These are phyloP conservation scores for Wickerhamiella bombiphila DNA, from an alignment of 805 yeast species.

Conservation along the genomic window DNA sequence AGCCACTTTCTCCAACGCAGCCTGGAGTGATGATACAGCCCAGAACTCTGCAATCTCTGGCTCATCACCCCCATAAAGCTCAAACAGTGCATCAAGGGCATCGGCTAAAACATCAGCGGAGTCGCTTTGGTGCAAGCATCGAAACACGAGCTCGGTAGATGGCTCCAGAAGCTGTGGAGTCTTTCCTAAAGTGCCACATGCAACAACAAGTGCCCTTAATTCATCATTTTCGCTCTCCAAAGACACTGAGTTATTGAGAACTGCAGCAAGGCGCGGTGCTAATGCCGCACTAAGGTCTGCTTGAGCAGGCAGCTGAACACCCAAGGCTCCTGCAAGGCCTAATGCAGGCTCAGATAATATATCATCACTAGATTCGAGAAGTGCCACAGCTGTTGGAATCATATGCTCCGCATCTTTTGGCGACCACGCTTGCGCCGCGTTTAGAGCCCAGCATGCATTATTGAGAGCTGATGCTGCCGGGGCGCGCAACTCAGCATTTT, in stretches of 20 bases:
- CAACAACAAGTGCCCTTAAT: neutral
- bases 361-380: conserved; percentile 5
- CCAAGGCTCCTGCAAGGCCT: conserved; percentile 6
- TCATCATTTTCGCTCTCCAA: neutral
- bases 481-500: conserved; percentile 28
- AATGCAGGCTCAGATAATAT: conserved; percentile 2
- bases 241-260: no score
- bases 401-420: conserved; percentile 16
- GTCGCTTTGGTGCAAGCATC: conserved; percentile 10
- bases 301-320: neutral
- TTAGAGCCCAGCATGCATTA: conserved; percentile 29
- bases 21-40: conserved; percentile 37
- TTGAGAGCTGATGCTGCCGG: conserved; percentile 35
- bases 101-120: conserved; percentile 37
- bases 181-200: conserved; percentile 2
- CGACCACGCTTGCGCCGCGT: conserved; percentile 26
- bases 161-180: conserved; percentile 3
- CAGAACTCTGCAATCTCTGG: conserved; percentile 35
- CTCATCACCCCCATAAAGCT: conserved; percentile 60
- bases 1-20: conserved; percentile 29
- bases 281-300: neutral
- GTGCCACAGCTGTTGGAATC: conserved; percentile 15
- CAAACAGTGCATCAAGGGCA: conserved; percentile 52
- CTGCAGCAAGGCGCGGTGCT: neutral
- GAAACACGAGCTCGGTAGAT: conserved; percentile 6